Conservation (phyloP, 305 asterid genomes). For the Euphrasia arctica region DNA sequence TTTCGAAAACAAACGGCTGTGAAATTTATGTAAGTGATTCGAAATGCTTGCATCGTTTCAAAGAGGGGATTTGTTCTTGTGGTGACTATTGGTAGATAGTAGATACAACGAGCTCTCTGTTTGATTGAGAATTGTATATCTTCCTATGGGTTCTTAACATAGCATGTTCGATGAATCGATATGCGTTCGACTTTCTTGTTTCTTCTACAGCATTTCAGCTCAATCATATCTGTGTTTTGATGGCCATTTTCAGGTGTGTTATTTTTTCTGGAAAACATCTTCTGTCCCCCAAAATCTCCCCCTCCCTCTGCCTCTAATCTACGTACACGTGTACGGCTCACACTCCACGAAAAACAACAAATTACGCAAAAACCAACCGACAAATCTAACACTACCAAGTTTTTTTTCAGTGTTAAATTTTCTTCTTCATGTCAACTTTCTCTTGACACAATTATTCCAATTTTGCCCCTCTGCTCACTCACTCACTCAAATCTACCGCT, state of each 20-base stretch:
- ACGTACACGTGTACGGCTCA: background rate
- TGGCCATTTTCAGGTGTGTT: too few relatives aligned
- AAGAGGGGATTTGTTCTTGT: constrained; percentile 73
- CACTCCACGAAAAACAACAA: constrained; percentile 24
- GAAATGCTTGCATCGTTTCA: constrained; percentile 75
- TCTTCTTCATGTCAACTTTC: constrained; percentile 17
- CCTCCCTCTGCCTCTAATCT: background rate
- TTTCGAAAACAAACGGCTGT: constrained; percentile 39
- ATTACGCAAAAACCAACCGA: background rate
- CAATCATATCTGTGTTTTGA: too few relatives aligned
- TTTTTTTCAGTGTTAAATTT: background rate
- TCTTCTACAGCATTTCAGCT: background rate
- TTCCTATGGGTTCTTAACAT: background rate
- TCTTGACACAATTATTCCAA: constrained; percentile 24
- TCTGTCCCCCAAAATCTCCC: constrained; percentile 31
- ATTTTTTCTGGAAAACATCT: too few relatives aligned
- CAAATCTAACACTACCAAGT: background rate
- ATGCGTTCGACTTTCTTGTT: background rate
- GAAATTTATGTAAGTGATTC: constrained; percentile 39
- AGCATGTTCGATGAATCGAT: background rate
- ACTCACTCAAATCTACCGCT: constrained; percentile 7
- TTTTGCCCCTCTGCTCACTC: background rate
- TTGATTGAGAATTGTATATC: background rate
- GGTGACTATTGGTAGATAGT: constrained; percentile 76
- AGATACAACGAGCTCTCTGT: background rate